phyloP scores from a whole-genome alignment of 305 asterid genomes.

The Plantago lanceolata region DNA sequence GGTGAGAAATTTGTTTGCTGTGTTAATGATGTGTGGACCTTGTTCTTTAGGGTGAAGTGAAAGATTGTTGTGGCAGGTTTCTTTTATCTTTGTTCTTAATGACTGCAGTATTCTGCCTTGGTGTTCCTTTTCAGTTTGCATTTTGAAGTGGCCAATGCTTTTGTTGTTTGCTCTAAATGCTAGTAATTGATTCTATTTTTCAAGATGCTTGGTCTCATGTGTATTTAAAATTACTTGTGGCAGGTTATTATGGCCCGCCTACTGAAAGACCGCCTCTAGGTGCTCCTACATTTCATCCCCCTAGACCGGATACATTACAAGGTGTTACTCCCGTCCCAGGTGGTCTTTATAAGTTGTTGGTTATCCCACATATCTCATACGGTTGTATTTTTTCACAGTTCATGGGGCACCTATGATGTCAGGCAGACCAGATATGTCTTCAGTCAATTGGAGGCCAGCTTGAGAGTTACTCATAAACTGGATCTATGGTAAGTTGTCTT shows the following conservation, averaged over 20 bases:
- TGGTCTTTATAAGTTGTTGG: constrained; percentile 25
- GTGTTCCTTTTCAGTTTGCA: constrained; percentile 2
- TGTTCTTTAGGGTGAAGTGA: constrained; percentile 8
- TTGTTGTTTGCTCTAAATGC: constrained; percentile 17
- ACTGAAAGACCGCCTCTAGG: constrained; percentile 60
- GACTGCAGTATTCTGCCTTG: background rate
- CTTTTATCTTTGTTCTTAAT: constrained; percentile 1
- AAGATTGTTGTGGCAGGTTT: constrained; percentile 3
- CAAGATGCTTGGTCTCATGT: constrained; percentile 10
- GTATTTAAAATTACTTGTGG: constrained; percentile 26
- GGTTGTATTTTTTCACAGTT: constrained; percentile 37
- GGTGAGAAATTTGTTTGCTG: background rate
- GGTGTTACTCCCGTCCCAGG: constrained; percentile 53
- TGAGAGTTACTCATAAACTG: constrained; percentile 31
- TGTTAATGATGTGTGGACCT: background rate
- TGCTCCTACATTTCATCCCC: constrained; percentile 45
- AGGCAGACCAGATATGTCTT: constrained; percentile 57
- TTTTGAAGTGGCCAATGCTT: constrained; percentile 13
- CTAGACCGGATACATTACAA: constrained; percentile 47
- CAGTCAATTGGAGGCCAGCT: constrained; percentile 65
- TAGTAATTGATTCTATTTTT: constrained; percentile 1
- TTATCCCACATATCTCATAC: constrained; percentile 5
- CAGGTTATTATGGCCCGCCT: constrained; percentile 62
- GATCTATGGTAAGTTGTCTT: constrained; percentile 35
- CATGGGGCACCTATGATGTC: constrained; percentile 52